A percentile compares a stretch with the other conserved stretches of the same genome.
Evolutionary conservation across 2,329 filamentous ascomycete genomes (phyloP).

Genomic region (Hypoxylon sp.): DNA sequence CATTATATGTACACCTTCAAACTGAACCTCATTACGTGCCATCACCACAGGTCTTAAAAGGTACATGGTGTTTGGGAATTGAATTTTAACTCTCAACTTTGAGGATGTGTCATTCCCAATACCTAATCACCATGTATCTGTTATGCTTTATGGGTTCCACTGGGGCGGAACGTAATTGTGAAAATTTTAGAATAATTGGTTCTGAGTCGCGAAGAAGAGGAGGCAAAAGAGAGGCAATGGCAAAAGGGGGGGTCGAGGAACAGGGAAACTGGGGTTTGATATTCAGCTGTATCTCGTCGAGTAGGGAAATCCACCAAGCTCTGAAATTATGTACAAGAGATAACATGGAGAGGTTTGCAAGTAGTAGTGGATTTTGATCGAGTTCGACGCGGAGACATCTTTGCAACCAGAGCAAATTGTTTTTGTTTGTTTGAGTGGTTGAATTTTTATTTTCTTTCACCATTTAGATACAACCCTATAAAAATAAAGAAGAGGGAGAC

Average conservation of each 20-base stretch:
- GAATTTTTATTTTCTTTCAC: slow-evolving; percentile 21
- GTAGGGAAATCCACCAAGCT: slow-evolving; percentile 37
- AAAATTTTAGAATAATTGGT: slow-evolving; percentile 21
- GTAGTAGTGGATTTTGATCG: slow-evolving; percentile 23
- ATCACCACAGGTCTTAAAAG: slow-evolving; percentile 11
- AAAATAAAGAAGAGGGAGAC: slow-evolving; percentile 32
- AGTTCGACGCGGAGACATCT: slow-evolving; percentile 23
- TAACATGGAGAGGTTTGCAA: slow-evolving; percentile 29
- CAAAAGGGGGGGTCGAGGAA: slow-evolving; percentile 19
- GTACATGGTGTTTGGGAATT: slow-evolving; percentile 17
- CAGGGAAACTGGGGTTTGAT: slow-evolving; percentile 40
- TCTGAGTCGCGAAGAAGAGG: slow-evolving; percentile 22
- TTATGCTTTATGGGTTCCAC: slow-evolving; percentile 30
- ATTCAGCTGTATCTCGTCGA: slow-evolving; percentile 40
- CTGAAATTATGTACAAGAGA: slow-evolving; percentile 21
- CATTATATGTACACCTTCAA: slow-evolving; percentile 30
- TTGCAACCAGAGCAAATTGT: slow-evolving; percentile 8
- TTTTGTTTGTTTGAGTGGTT: slow-evolving; percentile 22
- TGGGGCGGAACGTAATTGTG: slow-evolving; percentile 15
- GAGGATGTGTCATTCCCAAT: slow-evolving; percentile 3
- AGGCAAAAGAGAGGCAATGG: slow-evolving; percentile 27
- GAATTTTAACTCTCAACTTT: slow-evolving; percentile 20
- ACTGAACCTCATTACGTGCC: slow-evolving; percentile 27
- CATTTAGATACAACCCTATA: slow-evolving; percentile 5
- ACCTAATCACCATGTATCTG: slow-evolving; percentile 1